Evolutionary conservation across 1,139 yeast genomes (phyloP), one percentile per base, ranked within the genome.

Genomic region (Yamadazyma conglobata): DNA sequence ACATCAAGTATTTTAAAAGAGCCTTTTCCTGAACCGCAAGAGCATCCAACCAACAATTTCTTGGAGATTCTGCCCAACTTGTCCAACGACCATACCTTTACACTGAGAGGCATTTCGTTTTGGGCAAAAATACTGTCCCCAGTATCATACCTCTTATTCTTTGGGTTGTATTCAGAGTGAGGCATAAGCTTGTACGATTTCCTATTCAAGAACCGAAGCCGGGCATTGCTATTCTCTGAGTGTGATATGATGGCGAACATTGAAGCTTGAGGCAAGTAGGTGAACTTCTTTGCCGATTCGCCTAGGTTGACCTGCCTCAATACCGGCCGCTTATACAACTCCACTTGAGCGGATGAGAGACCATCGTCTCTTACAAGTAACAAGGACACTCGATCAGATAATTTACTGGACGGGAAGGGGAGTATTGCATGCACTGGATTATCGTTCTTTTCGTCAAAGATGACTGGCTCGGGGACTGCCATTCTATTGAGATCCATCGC

Each of bases 311-410:
- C 37, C 37, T 60, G 71, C 30, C 52, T 54, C 4, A 60, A 40
- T 8, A 47, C 42, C n/a, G 59, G 60, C 31, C 31, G 48, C 37
- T 30, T 54, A 33, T 41, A 61, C 0, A 58, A 45, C 22, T 39
- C 52, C 1, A 73, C 37, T 3, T 53, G 47, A 0, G 68, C 54
- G 3, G 66, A 36, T 18, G 64, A 57, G 12, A 77, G 50, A 0
- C 80, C 81, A 39, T 74, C 78, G 29, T 70, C 77, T 35, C 79
- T 52, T 3, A 72, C 48, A 7, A 70, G 49, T 2, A 39, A n/a
- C 10, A 40, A 14, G 8, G 28, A 20, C 8, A 21, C 4, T 6
- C 7, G 18, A 30, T 67, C 43, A 8, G 47, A 44, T 7, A 17
- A 13, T 9, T 20, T 20, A 5, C 24, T 13, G 12, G 39, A 32